A percentile compares a stretch with the other conserved stretches of the same genome.
These are phyloP conservation scores for Amanita phalloides DNA, from an alignment of 768 basidiomycete genomes.

Conservation along the genomic window DNA sequence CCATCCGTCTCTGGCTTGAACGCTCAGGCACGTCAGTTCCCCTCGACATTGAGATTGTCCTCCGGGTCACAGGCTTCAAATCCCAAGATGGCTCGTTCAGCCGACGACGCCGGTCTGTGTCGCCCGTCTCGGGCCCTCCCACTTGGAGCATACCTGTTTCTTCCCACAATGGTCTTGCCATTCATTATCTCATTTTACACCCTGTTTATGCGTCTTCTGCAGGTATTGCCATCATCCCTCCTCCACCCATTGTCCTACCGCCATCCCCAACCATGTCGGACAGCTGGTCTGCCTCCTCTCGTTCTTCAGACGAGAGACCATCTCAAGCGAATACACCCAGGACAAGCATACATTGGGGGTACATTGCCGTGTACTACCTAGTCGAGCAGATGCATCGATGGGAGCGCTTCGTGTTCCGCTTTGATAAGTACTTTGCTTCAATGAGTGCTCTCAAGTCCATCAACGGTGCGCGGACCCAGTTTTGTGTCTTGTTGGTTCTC, in stretches of 20 bases:
- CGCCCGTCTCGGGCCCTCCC: conserved; percentile 19
- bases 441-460: conserved; percentile 66
- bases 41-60: conserved; percentile 72
- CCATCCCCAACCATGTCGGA: conserved; percentile 23
- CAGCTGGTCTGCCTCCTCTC: conserved; percentile 13
- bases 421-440: conserved; percentile 67
- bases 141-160: conserved; percentile 23
- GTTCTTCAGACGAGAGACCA: conserved; percentile 13
- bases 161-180: conserved; percentile 17
- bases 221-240: conserved; percentile 16
- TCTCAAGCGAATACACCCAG: conserved; percentile 20
- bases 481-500: conserved; percentile 5
- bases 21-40: conserved; percentile 62
- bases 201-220: conserved; percentile 15
- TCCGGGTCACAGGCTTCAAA: conserved; percentile 36
- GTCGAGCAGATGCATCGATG: conserved; percentile 76
- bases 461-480: conserved; percentile 34
- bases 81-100: conserved; percentile 12
- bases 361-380: conserved; percentile 70
- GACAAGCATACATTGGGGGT: conserved; percentile 64
- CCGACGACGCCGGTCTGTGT: conserved; percentile 20
- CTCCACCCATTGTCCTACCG: conserved; percentile 35
- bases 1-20: conserved; percentile 75
- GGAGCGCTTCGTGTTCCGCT: conserved; percentile 73
- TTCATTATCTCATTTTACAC: conserved; percentile 10